Percentiles rank a stretch among this genome's conserved stretches.
These are phyloP conservation scores for Fusarium xylarioides DNA, from an alignment of 2,329 filamentous ascomycete species.

Conservation along the genomic window DNA sequence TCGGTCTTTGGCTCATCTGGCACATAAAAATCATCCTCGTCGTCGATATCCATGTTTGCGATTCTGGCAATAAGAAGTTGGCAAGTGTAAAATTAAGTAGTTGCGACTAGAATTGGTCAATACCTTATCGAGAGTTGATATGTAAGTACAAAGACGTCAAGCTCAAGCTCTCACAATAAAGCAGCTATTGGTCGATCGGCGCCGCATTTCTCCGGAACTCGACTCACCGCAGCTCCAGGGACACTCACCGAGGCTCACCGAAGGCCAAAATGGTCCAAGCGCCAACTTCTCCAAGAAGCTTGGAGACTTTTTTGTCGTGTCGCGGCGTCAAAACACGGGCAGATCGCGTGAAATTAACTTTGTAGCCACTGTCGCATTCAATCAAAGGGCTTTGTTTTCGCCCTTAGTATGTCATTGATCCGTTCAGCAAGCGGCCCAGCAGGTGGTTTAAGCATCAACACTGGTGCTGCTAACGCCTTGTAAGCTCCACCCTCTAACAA, in stretches of 20 bases:
- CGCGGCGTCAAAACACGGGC: constrained; percentile 34
- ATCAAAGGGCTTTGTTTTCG: constrained; percentile 17
- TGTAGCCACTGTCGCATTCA: constrained; percentile 33
- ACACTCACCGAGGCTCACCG: constrained; percentile 31
- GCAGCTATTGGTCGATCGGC: constrained; percentile 23
- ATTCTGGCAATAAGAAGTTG: not conserved
- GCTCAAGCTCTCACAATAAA: constrained; percentile 29
- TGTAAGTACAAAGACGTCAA: constrained; percentile 25
- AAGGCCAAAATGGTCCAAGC: constrained; percentile 30
- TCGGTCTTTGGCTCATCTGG: constrained; percentile 63
- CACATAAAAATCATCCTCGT: constrained; percentile 74
- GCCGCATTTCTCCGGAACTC: constrained; percentile 44
- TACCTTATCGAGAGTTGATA: not conserved
- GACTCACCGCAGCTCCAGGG: not conserved
- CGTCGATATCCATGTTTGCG: constrained; percentile 70
- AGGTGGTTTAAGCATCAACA: constrained; percentile 71
- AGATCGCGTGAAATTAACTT: constrained; percentile 29
- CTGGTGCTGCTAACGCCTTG: constrained; percentile 64
- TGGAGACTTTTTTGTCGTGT: constrained; percentile 27
- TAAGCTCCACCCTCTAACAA: constrained; percentile 45
- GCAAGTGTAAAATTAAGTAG: not conserved
- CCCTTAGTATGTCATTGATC: constrained; percentile 57
- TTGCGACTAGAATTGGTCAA: not conserved
- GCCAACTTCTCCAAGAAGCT: constrained; percentile 25
- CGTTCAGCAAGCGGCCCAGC: constrained; percentile 68